Evolutionary conservation across 768 basidiomycete species (phyloP), one percentile per base, ranked within the genome.

Genomic region (Tylopilus plumbeoviolaceoides): DNA sequence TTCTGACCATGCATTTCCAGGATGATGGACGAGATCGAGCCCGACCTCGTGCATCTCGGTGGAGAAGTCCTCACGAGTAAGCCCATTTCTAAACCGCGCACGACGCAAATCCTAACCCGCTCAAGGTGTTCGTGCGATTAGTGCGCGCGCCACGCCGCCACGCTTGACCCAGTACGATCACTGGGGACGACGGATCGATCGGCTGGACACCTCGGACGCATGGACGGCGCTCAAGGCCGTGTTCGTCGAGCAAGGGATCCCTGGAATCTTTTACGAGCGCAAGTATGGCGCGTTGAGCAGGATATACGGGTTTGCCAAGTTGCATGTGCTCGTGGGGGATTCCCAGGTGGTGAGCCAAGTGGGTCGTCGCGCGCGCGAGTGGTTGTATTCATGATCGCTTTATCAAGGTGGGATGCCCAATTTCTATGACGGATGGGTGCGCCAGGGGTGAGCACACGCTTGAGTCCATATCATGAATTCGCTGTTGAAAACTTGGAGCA

Each of bases 401-500:
- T 38, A 18, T n/a, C 43, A 86, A 35, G 82, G 75, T 85, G 9
- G 79, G 83, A 53, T 91, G 88, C 52, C 89, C 89, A 1, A 66
- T 88, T 51, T 82, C 81, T 35, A 91, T 91, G 89, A 85, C 87
- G 0, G 89, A 91, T 63, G 89, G 89, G 0, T 76, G 78, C 35
- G 87, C 89, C 8, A 73, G 88, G 61, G 75, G 79, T 78, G 38
- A 35, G 69, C 55, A 25, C 27, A 4, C 35, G 51, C 44, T 44
- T 7, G 44, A 25, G 20, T 15, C 18, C 31, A 28, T 38, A 17
- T 33, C 40, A n/a, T 20, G 12, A 9, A 41, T 28, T 36, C 17
- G 30, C 15, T 48, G 33, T 48, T 46, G 31, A 47, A 30, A 38
- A 15, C 15, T 28, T 17, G 47, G 15, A 40, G 49, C 3, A 47